Percentiles rank a stretch among this genome's conserved stretches.
Evolutionary conservation across 2,329 filamentous ascomycete genomes (phyloP).

Genomic region (Geosmithia flava): DNA sequence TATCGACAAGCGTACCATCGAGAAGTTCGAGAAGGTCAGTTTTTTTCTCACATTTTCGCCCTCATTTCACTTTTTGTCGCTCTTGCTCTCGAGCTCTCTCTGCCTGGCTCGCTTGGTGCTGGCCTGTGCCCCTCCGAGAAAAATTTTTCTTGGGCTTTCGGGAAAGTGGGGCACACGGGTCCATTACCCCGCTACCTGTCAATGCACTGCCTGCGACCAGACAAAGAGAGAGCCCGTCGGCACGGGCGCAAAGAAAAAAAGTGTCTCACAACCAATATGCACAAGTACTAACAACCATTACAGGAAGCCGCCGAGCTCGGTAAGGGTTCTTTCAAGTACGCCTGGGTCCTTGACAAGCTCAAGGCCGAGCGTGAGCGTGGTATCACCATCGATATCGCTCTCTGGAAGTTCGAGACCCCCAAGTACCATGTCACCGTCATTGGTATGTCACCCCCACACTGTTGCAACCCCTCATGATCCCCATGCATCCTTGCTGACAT

Average conservation of each 20-base stretch:
- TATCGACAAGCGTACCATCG: constrained; percentile 99
- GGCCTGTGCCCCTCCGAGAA: constrained; percentile 6
- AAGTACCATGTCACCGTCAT: constrained; percentile 98
- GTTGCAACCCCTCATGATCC: background rate
- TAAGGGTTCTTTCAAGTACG: constrained; percentile 99
- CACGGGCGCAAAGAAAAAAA: background rate
- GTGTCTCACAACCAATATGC: background rate
- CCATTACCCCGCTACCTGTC: constrained; percentile 6
- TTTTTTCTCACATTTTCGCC: constrained; percentile 5
- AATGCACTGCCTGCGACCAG: background rate
- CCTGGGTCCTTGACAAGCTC: constrained; percentile 99
- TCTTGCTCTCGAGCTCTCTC: background rate
- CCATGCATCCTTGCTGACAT: constrained; percentile 3
- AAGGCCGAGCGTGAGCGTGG: constrained; percentile 99
- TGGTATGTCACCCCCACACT: constrained; percentile 41
- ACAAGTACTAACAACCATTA: constrained; percentile 12
- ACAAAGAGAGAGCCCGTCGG: constrained; percentile 1
- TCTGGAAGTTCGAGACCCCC: constrained; percentile 99
- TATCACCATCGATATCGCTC: constrained; percentile 99
- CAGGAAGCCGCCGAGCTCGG: constrained; percentile 97
- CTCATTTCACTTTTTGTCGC: background rate
- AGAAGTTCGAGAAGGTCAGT: constrained; percentile 99
- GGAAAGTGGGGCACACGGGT: constrained; percentile 7
- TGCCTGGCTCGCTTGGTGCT: background rate
- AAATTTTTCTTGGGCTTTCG: constrained; percentile 12